Evolutionary conservation across 805 yeast genomes (phyloP).

Genomic region (Barnettozyma sp.): DNA sequence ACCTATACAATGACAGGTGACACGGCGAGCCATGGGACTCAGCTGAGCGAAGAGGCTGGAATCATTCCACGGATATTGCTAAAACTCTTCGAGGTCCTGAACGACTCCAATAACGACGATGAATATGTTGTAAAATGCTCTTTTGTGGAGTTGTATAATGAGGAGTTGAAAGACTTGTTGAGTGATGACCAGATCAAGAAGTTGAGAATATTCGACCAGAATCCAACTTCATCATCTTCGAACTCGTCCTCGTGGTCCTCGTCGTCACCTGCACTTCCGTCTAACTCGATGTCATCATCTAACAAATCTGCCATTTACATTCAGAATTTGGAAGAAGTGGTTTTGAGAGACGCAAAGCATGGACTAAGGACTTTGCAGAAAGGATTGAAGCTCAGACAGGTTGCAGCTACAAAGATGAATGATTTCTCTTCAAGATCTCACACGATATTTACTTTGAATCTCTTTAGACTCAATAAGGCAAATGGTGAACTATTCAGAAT

Average conservation of each 20-base stretch:
- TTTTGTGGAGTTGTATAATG: conserved; percentile 82
- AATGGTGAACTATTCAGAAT: conserved; percentile 41
- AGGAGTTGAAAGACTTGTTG: conserved; percentile 71
- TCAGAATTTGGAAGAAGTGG: conserved; percentile 59
- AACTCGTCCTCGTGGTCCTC: too few relatives aligned
- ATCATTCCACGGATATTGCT: conserved; percentile 58
- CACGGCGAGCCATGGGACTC: conserved; percentile 25
- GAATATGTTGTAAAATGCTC: conserved; percentile 72
- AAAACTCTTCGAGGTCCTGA: conserved; percentile 48
- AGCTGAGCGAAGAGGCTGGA: conserved; percentile 47
- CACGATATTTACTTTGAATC: conserved; percentile 60
- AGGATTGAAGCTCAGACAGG: conserved; percentile 55
- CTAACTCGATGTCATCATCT: too few relatives aligned
- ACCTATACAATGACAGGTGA: conserved; percentile 80
- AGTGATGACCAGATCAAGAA: conserved; percentile 37
- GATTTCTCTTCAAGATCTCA: conserved; percentile 72
- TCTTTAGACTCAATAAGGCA: conserved; percentile 41
- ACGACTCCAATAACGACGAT: conserved; percentile 25
- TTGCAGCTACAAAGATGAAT: conserved; percentile 69
- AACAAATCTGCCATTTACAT: conserved; percentile 37
- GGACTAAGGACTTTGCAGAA: conserved; percentile 49
- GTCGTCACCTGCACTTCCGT: too few relatives aligned
- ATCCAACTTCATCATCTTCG: conserved; percentile 5
- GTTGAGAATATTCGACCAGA: conserved; percentile 45
- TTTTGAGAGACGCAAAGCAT: conserved; percentile 44